phyloP scores from a whole-genome alignment of 371 early-diverging fungal genomes.

The Parasitella parasitica region DNA sequence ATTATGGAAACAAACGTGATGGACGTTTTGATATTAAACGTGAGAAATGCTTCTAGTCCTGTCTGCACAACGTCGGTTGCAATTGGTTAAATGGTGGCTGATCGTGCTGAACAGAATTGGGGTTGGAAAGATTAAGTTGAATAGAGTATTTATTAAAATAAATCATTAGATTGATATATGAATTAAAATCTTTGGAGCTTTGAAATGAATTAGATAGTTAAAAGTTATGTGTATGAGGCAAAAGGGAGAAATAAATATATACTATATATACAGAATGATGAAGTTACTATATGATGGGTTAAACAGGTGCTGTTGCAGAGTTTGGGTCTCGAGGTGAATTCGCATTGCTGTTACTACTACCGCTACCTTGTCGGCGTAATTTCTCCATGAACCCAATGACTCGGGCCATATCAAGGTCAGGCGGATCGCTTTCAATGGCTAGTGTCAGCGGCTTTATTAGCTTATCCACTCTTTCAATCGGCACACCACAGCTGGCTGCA shows the following conservation, averaged over 20 bases:
- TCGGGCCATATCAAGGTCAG: slow-evolving; percentile 57
- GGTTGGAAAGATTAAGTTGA: slow-evolving; percentile 17
- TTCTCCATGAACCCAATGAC: slow-evolving; percentile 63
- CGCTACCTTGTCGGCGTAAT: slow-evolving; percentile 1
- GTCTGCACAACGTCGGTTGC: slow-evolving; percentile 43
- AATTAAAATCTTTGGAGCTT: neutral
- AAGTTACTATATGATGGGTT: neutral
- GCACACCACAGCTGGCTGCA: slow-evolving; percentile 70
- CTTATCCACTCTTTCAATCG: slow-evolving; percentile 67
- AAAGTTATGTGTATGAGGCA: neutral
- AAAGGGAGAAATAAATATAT: neutral
- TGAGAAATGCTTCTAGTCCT: slow-evolving; percentile 45
- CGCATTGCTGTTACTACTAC: slow-evolving; percentile 34
- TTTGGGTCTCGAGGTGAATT: slow-evolving; percentile 6
- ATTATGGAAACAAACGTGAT: slow-evolving; percentile 39
- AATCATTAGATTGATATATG: neutral
- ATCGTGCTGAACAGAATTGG: slow-evolving; percentile 39
- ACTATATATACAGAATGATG: neutral
- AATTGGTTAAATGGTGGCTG: slow-evolving; percentile 38
- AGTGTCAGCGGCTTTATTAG: slow-evolving; percentile 64
- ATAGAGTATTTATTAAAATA: neutral
- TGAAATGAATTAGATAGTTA: neutral
- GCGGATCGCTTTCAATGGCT: slow-evolving; percentile 76
- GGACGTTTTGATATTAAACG: slow-evolving; percentile 36
- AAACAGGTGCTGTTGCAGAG: slow-evolving; percentile 2